Conservation (phyloP, 169 alveolate genomes). For the Plasmodium coatneyi region DNA sequence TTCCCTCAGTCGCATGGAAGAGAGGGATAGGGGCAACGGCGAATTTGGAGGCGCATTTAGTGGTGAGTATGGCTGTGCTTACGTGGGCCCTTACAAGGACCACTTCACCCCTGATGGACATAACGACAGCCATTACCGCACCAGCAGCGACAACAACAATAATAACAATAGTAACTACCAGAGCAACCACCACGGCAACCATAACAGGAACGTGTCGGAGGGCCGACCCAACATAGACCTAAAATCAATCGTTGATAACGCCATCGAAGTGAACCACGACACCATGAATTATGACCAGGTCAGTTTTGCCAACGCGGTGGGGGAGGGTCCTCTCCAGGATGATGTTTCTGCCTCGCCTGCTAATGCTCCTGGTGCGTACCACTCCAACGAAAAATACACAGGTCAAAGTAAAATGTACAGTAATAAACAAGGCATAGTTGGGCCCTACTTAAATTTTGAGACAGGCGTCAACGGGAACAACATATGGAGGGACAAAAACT, state of each 20-base stretch:
- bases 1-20: neutral
- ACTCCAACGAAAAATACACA: neutral
- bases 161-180: too few relatives aligned
- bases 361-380: neutral
- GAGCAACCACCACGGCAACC: neutral
- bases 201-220: constrained; percentile 9
- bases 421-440: neutral
- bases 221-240: constrained; percentile 35
- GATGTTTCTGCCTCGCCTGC: neutral
- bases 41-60: neutral
- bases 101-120: neutral
- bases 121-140: neutral
- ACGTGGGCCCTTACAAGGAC: neutral
- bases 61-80: neutral
- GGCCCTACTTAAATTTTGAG: neutral
- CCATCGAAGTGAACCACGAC: constrained; percentile 44
- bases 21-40: neutral
- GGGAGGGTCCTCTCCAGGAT: neutral
- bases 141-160: neutral
- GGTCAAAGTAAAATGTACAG: neutral
- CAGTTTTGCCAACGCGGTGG: constrained; percentile 7
- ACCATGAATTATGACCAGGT: constrained; percentile 17
- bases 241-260: constrained; percentile 51
- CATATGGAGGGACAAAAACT: neutral
- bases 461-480: neutral